Base-by-base conservation (phyloP, 164 flowering plant genomes). In the Aristolochia californica region DNA sequence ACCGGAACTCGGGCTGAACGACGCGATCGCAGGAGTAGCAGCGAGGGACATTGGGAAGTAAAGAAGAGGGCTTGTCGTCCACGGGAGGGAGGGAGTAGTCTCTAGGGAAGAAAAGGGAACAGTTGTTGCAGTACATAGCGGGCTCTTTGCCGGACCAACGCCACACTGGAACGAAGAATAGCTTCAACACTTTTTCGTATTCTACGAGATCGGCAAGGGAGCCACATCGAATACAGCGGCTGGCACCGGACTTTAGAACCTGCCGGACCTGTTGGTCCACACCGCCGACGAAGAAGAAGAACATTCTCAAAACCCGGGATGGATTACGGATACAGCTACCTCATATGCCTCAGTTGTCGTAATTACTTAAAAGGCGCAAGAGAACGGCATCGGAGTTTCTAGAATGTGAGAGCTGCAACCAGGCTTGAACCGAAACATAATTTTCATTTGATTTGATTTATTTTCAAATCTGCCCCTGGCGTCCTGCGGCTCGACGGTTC, bases 241-340 rank as follows among this genome's bases (percentile, higher is more conserved):
- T 88, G 0, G 75, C 82, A 13, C 80, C 79, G 23, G 70, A 59
- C 71, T 84, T 81, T 27, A 91, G 65, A 21, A 88, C 84, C 71
- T 72, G 88, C 18, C 84, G 54, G 16, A 80, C 88, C 60, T 85
- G 94, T 53, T 82, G 93, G 60, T 75, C 72, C n/a, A 91, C 47
- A 8, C 96, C 96, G 18, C 98, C 98, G 0, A 66, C 86, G 54
- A 88, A 91, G 75, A 88, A 88, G 84, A 91, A 85, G 66, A 88
- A 88, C 96, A 88, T 78, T 45, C 44, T 48, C 10, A 34, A 34
- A 34, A 34, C 10, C 40, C 40, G 10, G 40, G 40, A 34, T 12
- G 40, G 34, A 34, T 34, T 12, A 34, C 40, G 10, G 10, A 34
- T 2, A 4, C 40, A 34, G 10, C 40, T 28, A 7, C 34, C 34